Conservation (phyloP, 495 filamentous ascomycete species). For the Xylaria curta region DNA sequence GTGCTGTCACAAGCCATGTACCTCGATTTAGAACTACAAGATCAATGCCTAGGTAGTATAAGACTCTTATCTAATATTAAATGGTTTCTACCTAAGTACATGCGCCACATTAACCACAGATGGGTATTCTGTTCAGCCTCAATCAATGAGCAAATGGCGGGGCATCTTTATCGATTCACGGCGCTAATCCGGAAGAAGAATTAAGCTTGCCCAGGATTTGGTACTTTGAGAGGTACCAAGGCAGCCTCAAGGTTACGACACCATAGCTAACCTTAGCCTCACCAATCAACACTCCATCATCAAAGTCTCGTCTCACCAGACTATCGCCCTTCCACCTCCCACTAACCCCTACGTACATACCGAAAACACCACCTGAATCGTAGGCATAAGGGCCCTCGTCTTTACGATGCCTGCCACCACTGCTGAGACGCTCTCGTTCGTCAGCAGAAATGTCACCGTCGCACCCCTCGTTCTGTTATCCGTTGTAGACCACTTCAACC, state of each 20-base stretch:
- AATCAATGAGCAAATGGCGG: background rate
- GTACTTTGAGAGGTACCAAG: conserved; percentile 21
- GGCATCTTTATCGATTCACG: background rate
- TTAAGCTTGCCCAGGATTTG: conserved; percentile 22
- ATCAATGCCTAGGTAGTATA: too few relatives aligned
- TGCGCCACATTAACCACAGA: conserved; percentile 10
- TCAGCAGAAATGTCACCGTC: conserved; percentile 92
- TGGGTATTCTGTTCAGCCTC: background rate
- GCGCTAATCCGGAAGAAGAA: conserved; percentile 23
- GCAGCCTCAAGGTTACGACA: conserved; percentile 30
- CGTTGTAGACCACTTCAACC: conserved; percentile 97
- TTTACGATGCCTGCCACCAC: conserved; percentile 88
- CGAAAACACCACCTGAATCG: background rate
- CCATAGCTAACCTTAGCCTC: conserved; percentile 20
- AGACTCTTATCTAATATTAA: conserved; percentile 12
- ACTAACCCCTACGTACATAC: background rate
- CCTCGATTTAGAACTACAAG: conserved; percentile 2
- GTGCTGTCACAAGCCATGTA: background rate
- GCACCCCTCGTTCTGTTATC: conserved; percentile 97
- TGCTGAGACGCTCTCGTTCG: conserved; percentile 90
- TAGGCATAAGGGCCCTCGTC: conserved; percentile 10
- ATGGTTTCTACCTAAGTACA: background rate
- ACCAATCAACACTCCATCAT: conserved; percentile 6
- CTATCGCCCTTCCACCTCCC: conserved; percentile 15
- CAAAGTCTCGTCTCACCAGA: conserved; percentile 16